Conservation (phyloP, 2,329 filamentous ascomycete species). For the Aspergillus cejpii region DNA sequence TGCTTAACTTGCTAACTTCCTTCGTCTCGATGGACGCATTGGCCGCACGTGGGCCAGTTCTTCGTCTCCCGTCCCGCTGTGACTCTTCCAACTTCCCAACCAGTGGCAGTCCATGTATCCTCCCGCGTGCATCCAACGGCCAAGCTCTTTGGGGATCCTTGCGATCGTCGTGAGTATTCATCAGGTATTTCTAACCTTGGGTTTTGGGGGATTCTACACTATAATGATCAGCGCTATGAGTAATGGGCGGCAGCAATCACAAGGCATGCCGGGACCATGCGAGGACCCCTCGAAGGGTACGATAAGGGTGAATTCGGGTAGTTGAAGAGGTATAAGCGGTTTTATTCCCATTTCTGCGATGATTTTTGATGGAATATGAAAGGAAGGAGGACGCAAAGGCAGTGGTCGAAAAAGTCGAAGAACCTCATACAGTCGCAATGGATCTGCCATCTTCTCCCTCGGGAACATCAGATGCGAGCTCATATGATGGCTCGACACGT, state of each 20-base stretch:
- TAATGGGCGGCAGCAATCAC: background rate
- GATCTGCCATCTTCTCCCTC: conserved; percentile 18
- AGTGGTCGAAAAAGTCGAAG: background rate
- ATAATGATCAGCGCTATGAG: background rate
- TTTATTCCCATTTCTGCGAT: background rate
- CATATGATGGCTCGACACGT: conserved; percentile 19
- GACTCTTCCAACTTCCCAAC: background rate
- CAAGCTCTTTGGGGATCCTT: conserved; percentile 4
- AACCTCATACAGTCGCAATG: conserved; percentile 14
- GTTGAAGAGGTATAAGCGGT: background rate
- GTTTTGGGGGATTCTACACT: background rate
- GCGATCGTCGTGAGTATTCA: background rate
- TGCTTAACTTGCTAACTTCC: too few relatives aligned
- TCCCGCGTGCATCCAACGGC: conserved; percentile 9
- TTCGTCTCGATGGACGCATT: conserved; percentile 2
- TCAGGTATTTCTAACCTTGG: background rate
- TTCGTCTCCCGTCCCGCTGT: background rate
- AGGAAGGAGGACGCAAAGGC: background rate
- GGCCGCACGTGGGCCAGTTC: conserved; percentile 8
- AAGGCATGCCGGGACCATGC: background rate
- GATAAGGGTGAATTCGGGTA: background rate
- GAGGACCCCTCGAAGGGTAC: background rate
- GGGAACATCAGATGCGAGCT: conserved; percentile 16
- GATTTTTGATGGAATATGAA: background rate
- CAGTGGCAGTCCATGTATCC: conserved; percentile 5